Percentiles rank a stretch among this genome's conserved stretches.
phyloP scores from a whole-genome alignment of 345 rosid genomes.

The Euphorbia tirucalli region DNA sequence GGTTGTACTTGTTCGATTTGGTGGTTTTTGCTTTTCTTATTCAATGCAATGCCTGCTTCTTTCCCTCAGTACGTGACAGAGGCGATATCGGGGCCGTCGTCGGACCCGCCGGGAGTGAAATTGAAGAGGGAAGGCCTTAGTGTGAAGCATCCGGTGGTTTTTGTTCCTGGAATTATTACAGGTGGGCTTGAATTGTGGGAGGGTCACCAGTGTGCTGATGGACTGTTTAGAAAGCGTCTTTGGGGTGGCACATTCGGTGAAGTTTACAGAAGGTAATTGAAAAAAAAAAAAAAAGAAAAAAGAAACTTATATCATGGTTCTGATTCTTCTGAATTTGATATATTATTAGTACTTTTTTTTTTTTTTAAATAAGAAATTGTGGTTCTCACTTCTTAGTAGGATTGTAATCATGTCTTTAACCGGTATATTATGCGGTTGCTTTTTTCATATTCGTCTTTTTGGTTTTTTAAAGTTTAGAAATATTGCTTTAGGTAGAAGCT shows the following conservation, averaged over 20 bases:
- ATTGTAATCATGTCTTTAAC: background rate
- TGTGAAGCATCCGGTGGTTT: slow-evolving; percentile 63
- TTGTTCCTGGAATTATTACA: slow-evolving; percentile 72
- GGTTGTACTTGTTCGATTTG: slow-evolving; percentile 55
- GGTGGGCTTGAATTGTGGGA: slow-evolving; percentile 77
- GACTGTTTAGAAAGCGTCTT: slow-evolving; percentile 66
- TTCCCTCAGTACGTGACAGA: slow-evolving; percentile 69
- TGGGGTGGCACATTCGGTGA: slow-evolving; percentile 80
- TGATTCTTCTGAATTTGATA: no score
- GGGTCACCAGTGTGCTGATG: slow-evolving; percentile 65
- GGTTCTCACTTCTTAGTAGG: no score
- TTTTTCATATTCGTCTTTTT: background rate
- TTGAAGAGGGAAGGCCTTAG: slow-evolving; percentile 54
- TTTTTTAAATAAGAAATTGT: no score
- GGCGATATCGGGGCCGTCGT: slow-evolving; percentile 57
- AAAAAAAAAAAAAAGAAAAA: no score
- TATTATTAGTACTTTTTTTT: no score
- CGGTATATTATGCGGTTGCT: background rate
- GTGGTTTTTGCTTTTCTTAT: slow-evolving; percentile 58
- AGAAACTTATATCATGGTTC: no score
- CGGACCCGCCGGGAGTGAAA: slow-evolving; percentile 69
- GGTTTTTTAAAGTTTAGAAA: background rate
- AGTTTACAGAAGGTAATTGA: slow-evolving; percentile 51
- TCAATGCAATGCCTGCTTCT: slow-evolving; percentile 65
- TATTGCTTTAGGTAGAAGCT: background rate